Base-by-base conservation (phyloP, 2,329 filamentous ascomycete species). In the Fusarium setosum region DNA sequence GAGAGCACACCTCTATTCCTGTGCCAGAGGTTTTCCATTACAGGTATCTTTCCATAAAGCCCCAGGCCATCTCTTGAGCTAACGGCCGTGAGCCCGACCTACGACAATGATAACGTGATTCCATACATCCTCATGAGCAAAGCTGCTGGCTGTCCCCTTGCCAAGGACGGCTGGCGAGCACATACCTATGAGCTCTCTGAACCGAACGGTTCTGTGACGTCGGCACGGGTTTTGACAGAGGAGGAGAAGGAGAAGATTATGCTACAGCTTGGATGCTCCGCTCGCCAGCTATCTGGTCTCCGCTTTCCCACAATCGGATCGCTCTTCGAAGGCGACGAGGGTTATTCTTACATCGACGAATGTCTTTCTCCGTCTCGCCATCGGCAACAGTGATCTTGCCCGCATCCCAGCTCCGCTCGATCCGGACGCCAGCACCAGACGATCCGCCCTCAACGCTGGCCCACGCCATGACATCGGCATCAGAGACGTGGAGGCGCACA, bases 101-200 rank as follows among this genome's bases (percentile, higher is more conserved):
- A 49, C 47, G 52, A 73, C 24, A 76, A 75, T 65, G 67, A 71
- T 7, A 69, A 75, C 21, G 72, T 71, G 3, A 54, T 76, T 31
- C 75, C 75, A 17, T 76, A 70, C 49, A 76, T 77, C 32, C 54
- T 77, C 17, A 75, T 76, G 71, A 75, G 71, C 63, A 68, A 75
- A 65, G 75, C 75, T 26, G 45, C 64, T 47, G 74, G 74, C 9
- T 52, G 48, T 56, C 71, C 71, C 31, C 63, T 77, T 37, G 49
- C 60, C 18, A 12, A 61, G 49, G 56, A 67, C 59, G 31, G 63
- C 47, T 75, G 69, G 72, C 59, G 35, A 50, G 62, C 48, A 41
- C 48, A 49, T 42, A 52, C 38, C 40, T 50, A 59, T 62, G 35
- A 58, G 44, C 45, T 15, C 31, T 31, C 56, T 44, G 24, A 41